Evolutionary conservation across 495 filamentous ascomycete genomes (phyloP).

Genomic region (Hypoxylon lienhwacheense): DNA sequence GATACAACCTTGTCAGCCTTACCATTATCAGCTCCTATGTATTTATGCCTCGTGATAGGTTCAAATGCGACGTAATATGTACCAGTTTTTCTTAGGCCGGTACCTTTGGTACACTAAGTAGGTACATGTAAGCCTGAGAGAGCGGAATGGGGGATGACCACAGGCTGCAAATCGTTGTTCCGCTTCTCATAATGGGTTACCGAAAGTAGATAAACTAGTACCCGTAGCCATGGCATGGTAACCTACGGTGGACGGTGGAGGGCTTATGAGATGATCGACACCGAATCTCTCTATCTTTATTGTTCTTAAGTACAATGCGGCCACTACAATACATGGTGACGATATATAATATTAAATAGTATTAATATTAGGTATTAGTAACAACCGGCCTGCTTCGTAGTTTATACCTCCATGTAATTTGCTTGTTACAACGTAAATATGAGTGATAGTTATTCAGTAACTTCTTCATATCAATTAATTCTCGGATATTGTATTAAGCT

Average conservation of each 20-base stretch:
- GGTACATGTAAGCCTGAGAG: not conserved
- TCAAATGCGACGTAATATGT: conserved; percentile 10
- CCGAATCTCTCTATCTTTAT: conserved; percentile 8
- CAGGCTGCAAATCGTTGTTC: too few species aligned
- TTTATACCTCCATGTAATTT: too few species aligned
- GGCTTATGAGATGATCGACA: conserved; percentile 29
- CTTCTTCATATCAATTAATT: too few species aligned
- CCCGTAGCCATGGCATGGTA: conserved; percentile 5
- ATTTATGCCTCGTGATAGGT: too few species aligned
- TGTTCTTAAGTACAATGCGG: too few species aligned
- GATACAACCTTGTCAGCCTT: conserved; percentile 28
- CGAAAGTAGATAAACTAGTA: conserved; percentile 14
- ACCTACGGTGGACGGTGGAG: not conserved
- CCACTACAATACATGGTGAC: too few species aligned
- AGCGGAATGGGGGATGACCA: conserved; percentile 6
- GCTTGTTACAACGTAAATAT: too few species aligned
- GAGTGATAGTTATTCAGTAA: too few species aligned
- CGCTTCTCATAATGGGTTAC: conserved; percentile 15
- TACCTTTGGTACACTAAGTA: conserved; percentile 15
- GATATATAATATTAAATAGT: conserved; percentile 19
- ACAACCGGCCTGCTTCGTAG: too few species aligned
- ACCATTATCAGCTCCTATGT: conserved; percentile 10
- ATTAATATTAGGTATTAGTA: too few species aligned
- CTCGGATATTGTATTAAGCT: too few species aligned
- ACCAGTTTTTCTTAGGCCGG: not conserved